A percentile compares a stretch with the other conserved stretches of the same genome.
phyloP scores from a whole-genome alignment of 164 flowering plant genomes.

The Sedum album region DNA sequence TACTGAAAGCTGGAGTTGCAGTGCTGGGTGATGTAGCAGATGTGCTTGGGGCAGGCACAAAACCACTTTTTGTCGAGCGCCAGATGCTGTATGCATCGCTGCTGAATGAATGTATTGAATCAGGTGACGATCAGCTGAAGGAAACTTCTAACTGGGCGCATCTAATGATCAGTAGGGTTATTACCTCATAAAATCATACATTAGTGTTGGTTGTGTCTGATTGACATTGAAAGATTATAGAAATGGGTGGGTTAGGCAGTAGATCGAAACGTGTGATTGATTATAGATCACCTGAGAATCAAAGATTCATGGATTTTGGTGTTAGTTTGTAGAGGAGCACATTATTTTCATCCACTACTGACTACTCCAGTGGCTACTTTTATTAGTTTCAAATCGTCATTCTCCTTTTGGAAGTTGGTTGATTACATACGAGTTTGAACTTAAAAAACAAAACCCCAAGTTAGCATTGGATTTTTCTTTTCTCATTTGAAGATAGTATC shows the following conservation, averaged over 20 bases:
- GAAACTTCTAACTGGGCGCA: conserved; percentile 82
- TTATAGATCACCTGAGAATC: neutral
- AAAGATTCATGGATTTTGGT: neutral
- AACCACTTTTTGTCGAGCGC: conserved; percentile 18
- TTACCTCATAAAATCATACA: conserved; percentile 35
- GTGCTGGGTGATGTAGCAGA: no score
- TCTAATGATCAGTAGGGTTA: conserved; percentile 57
- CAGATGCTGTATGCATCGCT: conserved; percentile 34
- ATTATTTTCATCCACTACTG: neutral
- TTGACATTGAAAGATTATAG: neutral
- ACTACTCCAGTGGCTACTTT: neutral
- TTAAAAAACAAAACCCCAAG: no score
- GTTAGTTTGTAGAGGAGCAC: neutral
- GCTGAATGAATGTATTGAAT: no score
- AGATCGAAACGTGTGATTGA: neutral
- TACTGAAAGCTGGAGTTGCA: no score
- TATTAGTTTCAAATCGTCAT: neutral
- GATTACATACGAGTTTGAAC: no score
- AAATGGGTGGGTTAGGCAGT: neutral
- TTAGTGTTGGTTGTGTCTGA: neutral
- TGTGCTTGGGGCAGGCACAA: neutral
- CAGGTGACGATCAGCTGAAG: no score
- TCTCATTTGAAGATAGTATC: no score
- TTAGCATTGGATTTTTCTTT: no score
- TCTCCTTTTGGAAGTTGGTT: neutral